These are phyloP conservation scores for Plasmopara muralis DNA, from an alignment of 352 stramenopile species.

Conservation along the genomic window DNA sequence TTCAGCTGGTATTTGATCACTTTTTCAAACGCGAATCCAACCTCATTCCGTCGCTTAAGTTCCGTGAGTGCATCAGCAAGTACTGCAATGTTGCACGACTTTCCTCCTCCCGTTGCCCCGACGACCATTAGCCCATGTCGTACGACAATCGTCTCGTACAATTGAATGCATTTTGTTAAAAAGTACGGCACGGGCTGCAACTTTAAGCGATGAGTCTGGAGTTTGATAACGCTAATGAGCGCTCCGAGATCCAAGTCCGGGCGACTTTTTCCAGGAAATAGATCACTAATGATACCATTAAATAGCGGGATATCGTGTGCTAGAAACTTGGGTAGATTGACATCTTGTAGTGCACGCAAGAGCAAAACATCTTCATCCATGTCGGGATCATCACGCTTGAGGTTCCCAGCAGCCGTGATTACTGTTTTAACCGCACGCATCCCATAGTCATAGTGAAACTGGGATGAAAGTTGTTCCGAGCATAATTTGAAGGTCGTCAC, in stretches of 20 bases:
- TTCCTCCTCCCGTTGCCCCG: slow-evolving; percentile 85
- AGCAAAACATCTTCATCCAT: slow-evolving; percentile 92
- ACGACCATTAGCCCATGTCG: slow-evolving; percentile 96
- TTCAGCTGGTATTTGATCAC: slow-evolving; percentile 90
- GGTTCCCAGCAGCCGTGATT: slow-evolving; percentile 81
- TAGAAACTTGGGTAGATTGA: slow-evolving; percentile 95
- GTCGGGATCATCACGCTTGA: slow-evolving; percentile 89
- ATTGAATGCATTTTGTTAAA: slow-evolving; percentile 91
- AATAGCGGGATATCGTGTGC: slow-evolving; percentile 93
- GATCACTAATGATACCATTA: slow-evolving; percentile 92
- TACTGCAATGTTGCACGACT: slow-evolving; percentile 87
- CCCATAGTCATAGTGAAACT: slow-evolving; percentile 89
- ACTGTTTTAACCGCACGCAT: slow-evolving; percentile 89
- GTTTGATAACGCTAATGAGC: slow-evolving; percentile 87
- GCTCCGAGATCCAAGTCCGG: slow-evolving; percentile 82
- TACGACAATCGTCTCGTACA: slow-evolving; percentile 93
- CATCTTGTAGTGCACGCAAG: slow-evolving; percentile 91
- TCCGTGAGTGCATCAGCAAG: slow-evolving; percentile 87
- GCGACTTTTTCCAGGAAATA: slow-evolving; percentile 90
- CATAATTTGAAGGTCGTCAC: slow-evolving; percentile 87
- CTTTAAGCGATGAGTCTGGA: slow-evolving; percentile 72
- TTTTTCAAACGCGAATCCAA: slow-evolving; percentile 86
- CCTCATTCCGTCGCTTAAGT: slow-evolving; percentile 65
- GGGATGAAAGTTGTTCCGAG: slow-evolving; percentile 83
- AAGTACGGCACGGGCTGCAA: slow-evolving; percentile 90